A percentile compares a stretch with the other conserved stretches of the same genome.
These are phyloP conservation scores for Candida parachauliodes DNA, from an alignment of 805 yeast genomes.

Conservation along the genomic window DNA sequence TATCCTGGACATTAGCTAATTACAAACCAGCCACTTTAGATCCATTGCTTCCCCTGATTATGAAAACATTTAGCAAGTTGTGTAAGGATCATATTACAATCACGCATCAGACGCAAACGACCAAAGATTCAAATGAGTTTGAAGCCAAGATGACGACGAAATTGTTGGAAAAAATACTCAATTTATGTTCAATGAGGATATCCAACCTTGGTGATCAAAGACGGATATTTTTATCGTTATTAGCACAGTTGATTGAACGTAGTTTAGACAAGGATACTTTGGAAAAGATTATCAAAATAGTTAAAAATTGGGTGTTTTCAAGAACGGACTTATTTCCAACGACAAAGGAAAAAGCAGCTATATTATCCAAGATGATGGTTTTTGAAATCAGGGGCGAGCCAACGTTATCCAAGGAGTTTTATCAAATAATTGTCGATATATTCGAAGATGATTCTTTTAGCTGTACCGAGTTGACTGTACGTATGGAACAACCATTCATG, in stretches of 20 bases:
- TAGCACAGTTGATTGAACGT: conserved; percentile 88
- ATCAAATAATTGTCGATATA: conserved; percentile 80
- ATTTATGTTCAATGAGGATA: conserved; percentile 75
- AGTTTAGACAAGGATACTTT: conserved; percentile 75
- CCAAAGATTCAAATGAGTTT: conserved; percentile 46
- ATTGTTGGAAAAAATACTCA: conserved; percentile 70
- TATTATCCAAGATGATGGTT: conserved; percentile 87
- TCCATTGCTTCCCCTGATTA: conserved; percentile 66
- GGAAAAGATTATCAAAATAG: conserved; percentile 70
- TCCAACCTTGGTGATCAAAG: conserved; percentile 91
- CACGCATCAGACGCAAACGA: conserved; percentile 45
- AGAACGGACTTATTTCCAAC: conserved; percentile 86
- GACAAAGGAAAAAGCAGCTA: conserved; percentile 92
- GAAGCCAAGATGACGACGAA: conserved; percentile 80
- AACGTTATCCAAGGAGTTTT: conserved; percentile 70
- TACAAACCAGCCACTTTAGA: conserved; percentile 73
- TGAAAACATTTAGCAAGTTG: conserved; percentile 84
- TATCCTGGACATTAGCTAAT: conserved; percentile 76
- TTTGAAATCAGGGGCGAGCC: conserved; percentile 87
- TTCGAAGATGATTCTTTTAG: conserved; percentile 77
- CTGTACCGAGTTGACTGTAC: conserved; percentile 82
- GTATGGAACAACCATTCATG: conserved; percentile 95
- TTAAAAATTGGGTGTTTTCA: conserved; percentile 86
- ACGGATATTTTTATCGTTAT: conserved; percentile 75
- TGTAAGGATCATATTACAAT: conserved; percentile 81